Evolutionary conservation across 441 rosid species (phyloP).

Genomic region (Gossypium schwendimanii): DNA sequence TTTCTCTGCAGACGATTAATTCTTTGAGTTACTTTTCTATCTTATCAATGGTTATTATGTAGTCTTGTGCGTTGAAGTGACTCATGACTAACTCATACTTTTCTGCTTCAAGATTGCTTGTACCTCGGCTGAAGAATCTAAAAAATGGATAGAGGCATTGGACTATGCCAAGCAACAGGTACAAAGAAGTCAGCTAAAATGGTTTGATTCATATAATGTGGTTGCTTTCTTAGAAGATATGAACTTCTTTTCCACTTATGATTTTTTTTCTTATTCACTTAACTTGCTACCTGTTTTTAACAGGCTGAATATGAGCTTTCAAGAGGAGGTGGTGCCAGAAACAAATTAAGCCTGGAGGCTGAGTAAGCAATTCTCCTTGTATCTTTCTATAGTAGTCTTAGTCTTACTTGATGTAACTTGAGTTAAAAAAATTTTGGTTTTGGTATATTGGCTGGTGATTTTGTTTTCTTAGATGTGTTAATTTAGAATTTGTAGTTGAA

Average conservation of each 20-base stretch:
- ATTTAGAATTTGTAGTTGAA: not conserved
- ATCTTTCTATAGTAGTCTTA: conserved; percentile 9
- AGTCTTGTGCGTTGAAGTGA: conserved; percentile 1
- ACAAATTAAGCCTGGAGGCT: conserved; percentile 64
- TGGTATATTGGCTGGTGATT: not conserved
- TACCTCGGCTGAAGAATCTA: conserved; percentile 80
- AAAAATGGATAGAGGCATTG: conserved; percentile 93
- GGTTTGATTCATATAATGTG: not conserved
- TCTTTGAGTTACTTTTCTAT: conserved; percentile 5
- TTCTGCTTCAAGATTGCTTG: conserved; percentile 73
- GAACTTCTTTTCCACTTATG: not conserved
- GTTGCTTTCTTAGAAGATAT: conserved; percentile 1
- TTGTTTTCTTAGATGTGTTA: not conserved
- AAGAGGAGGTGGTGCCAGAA: conserved; percentile 55
- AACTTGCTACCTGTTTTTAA: conserved; percentile 16
- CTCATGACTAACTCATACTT: conserved; percentile 9
- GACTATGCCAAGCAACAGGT: conserved; percentile 96
- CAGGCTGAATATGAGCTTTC: conserved; percentile 79
- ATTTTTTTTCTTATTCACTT: conserved; percentile 7
- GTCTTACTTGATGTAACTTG: not conserved
- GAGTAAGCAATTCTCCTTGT: conserved; percentile 50
- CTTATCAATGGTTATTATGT: not conserved
- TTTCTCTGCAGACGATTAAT: not conserved
- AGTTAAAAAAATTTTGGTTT: not conserved
- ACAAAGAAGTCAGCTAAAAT: conserved; percentile 14